Evolutionary conservation across 2,329 filamentous ascomycete species (phyloP).

Genomic region (Ophiocordyceps camponoti-saundersi): DNA sequence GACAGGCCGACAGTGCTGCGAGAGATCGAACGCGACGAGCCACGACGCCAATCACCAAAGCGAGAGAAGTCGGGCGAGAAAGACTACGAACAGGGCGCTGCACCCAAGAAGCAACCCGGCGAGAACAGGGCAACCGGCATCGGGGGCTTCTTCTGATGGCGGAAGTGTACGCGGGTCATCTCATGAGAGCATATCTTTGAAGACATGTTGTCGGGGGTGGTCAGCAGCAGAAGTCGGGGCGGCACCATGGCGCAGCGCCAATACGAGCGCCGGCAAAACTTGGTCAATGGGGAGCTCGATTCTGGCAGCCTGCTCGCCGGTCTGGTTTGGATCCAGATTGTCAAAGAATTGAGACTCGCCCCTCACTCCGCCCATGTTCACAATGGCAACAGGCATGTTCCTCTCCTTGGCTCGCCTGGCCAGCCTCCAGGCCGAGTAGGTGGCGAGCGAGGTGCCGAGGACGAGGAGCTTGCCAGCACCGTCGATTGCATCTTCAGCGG

Average conservation of each 20-base stretch:
- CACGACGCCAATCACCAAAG: constrained; percentile 24
- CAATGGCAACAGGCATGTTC: constrained; percentile 69
- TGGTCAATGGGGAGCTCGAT: constrained; percentile 40
- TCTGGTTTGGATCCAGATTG: constrained; percentile 32
- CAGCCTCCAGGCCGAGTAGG: constrained; percentile 86
- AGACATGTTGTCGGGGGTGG: constrained; percentile 13
- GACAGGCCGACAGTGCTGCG: constrained; percentile 34
- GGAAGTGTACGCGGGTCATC: not conserved
- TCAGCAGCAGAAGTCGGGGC: not conserved
- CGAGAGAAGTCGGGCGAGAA: constrained; percentile 7
- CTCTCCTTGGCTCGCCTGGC: constrained; percentile 69
- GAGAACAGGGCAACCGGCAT: constrained; percentile 15
- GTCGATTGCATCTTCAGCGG: constrained; percentile 68
- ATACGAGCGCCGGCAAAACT: constrained; percentile 38
- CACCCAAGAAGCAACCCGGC: constrained; percentile 8
- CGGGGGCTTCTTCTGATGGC: constrained; percentile 32
- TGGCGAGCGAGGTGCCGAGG: constrained; percentile 79
- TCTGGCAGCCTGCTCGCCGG: constrained; percentile 34
- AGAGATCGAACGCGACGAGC: constrained; percentile 49
- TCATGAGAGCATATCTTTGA: constrained; percentile 45
- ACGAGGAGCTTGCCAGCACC: constrained; percentile 59
- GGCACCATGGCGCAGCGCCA: constrained; percentile 23
- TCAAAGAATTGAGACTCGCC: constrained; percentile 60
- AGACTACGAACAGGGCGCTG: constrained; percentile 2
- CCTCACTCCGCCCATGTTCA: constrained; percentile 75